Evolutionary conservation across 140 eudicot species (phyloP), one percentile per base, ranked within the genome.

Genomic region (Ambrosia hybrid): DNA sequence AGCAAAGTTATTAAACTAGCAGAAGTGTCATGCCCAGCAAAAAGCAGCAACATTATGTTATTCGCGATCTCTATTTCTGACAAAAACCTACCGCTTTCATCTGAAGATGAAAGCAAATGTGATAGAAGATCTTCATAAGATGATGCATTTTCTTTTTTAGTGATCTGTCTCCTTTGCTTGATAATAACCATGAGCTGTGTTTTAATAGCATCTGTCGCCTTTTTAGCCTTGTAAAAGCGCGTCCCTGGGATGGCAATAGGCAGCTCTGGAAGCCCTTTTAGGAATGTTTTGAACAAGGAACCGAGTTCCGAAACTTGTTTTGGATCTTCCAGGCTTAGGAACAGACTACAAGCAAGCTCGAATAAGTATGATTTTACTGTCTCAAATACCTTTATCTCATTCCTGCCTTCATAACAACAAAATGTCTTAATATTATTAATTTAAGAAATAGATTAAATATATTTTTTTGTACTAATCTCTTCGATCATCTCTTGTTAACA

Each of bases 1-100:
- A 83, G 67, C 57, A 88, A 65, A 0, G 91, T 83, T 61, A 88
- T 72, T 37, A 82, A 64, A 34, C 74, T 83, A 5, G 85, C 78
- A 4, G 87, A 78, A 58, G 95, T 88, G 67, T 88, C 91, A 3
- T 88, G 95, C 4, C 88, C 91, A 2, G 95, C 91, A 74, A 88
- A 88, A n/a, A 88, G 80, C 3, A 88, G 74, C 49, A 84, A 41
- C 17, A 85, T 9, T 60, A 85, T 73, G 72, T 88, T 88, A 61
- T 85, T 85, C 0, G 83, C 71, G 55, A 85, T 83, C 73, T 83
- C 89, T 4, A 68, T 34, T 73, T 88, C 91, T 0, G 86, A 66
- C 71, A 88, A 67, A 26, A 78, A 83, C 72, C 81, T 72, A 9
- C 91, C 87, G 36, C 78, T 81, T 75, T 88, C 95, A 36, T 85